These are phyloP conservation scores for Gentiana macrophylla DNA, from an alignment of 257 asterid species.

Conservation along the genomic window DNA sequence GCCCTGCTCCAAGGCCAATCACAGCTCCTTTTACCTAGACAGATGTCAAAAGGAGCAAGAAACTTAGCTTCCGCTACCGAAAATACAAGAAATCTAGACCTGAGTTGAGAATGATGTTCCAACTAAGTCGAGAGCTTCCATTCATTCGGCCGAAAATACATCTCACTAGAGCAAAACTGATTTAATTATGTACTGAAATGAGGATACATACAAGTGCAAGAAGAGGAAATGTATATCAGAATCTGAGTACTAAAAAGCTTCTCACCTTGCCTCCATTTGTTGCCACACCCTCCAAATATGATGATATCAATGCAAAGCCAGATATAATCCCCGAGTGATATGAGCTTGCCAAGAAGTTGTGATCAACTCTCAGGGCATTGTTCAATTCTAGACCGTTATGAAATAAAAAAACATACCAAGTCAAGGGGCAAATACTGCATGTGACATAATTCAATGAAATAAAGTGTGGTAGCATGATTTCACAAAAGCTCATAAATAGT, in stretches of 20 bases:
- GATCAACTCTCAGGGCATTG: conserved; percentile 42
- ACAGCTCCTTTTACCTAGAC: conserved; percentile 57
- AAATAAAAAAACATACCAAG: neutral
- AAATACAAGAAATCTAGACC: no score
- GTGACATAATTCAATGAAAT: neutral
- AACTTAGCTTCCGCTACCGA: neutral
- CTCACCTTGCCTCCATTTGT: conserved; percentile 40
- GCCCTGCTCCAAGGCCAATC: conserved; percentile 97
- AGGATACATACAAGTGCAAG: neutral
- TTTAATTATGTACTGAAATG: neutral
- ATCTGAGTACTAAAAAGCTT: conserved; percentile 1
- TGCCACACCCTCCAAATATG: conserved; percentile 37
- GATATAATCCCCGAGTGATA: conserved; percentile 87
- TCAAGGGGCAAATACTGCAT: neutral
- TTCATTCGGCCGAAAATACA: neutral
- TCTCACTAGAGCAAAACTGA: no score
- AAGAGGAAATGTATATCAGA: no score
- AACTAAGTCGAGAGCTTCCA: neutral
- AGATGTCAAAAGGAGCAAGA: conserved; percentile 4
- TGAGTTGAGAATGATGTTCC: neutral
- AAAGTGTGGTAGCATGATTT: no score
- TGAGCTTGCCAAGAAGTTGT: conserved; percentile 72
- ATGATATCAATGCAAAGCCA: conserved; percentile 60
- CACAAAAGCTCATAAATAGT: no score
- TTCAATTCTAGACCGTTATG: conserved; percentile 23